Evolutionary conservation across 768 basidiomycete species (phyloP).

Genomic region (Boletellus ananiceps): DNA sequence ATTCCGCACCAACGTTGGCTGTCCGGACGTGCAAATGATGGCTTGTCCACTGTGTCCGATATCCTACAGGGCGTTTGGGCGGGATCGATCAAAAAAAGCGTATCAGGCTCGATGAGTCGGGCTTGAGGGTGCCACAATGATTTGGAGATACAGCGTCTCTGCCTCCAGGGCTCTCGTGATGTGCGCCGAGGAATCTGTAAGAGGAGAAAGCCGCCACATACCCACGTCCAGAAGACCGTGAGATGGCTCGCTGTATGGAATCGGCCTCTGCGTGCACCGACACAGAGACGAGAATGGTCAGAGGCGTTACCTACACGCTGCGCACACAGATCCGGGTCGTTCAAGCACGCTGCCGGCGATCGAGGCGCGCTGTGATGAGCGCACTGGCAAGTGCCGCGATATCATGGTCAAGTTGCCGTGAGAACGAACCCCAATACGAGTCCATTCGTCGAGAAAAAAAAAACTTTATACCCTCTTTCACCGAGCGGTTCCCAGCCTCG

Average conservation of each 20-base stretch:
- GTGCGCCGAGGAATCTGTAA: neutral
- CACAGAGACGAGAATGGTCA: slow-evolving; percentile 1
- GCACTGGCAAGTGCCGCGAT: neutral
- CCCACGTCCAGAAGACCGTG: slow-evolving; percentile 6
- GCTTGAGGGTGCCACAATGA: neutral
- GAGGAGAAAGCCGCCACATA: neutral
- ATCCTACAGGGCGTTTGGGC: neutral
- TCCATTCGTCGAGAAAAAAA: neutral
- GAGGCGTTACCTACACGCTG: slow-evolving; percentile 1
- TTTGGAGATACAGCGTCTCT: neutral
- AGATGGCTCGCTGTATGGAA: slow-evolving; percentile 4
- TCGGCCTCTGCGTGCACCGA: neutral
- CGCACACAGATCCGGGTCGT: neutral
- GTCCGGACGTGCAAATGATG: no score
- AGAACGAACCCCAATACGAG: slow-evolving; percentile 7
- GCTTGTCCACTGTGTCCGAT: neutral
- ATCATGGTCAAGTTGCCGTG: slow-evolving; percentile 5
- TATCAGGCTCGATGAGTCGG: neutral
- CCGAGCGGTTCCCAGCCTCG: slow-evolving; percentile 12
- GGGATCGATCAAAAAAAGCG: neutral
- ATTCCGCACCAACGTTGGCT: neutral
- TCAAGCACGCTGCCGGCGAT: neutral
- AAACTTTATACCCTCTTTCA: slow-evolving; percentile 1
- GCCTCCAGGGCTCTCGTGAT: no score
- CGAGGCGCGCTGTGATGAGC: neutral